Base-by-base conservation (phyloP, 768 basidiomycete genomes). In the Scleroderma citrinum region DNA sequence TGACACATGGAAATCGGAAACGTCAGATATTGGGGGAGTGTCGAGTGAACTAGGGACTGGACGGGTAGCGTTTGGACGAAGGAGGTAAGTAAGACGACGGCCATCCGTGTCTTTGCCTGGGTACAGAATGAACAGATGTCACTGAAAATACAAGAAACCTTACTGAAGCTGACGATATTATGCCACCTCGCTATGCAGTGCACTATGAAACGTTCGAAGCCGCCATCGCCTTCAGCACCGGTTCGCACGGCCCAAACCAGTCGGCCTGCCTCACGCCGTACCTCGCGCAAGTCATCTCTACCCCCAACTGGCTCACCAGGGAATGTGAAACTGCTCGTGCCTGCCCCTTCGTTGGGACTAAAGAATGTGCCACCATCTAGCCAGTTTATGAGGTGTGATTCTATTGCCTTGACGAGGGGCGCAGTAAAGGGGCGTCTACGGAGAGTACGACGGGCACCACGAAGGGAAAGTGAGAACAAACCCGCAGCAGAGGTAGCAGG, bases 151-250 rank as follows among this genome's bases (percentile, higher is more conserved):
- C 23, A 30, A 23, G 7, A 7, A 44, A 20, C 73, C 85, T 57
- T 64, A 87, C 87, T 91, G 72, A 82, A 92, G 68, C 85, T 86
- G 58, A 91, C 83, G 51, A 92, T 65, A 50, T 81, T 81, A 63
- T 90, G 80, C 65, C 84, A 91, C 32, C 88, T 73, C 36, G 87
- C 87, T 50, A 85, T 83, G 55, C 88, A 91, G 55, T 92, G 89
- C 6, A 91, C 81, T 40, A 91, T 78, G 57, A 87, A 91, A 29
- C 89, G 76, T 24, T 84, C 81, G 68, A 89, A 91, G 0, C 81
- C 73, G 58, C 88, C 85, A 49, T 84, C 76, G 5, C 71, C 31
- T 3, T 26, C 29, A 12, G 37, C 2, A 24, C 46, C 56, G 1
- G 40, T 13, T 24, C 49, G 58, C 51, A 85, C 80, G n/a, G 70